A percentile compares a stretch with the other conserved stretches of the same genome.
These are phyloP conservation scores for Sungouiella blattae DNA, from an alignment of 805 yeast species.

Conservation along the genomic window DNA sequence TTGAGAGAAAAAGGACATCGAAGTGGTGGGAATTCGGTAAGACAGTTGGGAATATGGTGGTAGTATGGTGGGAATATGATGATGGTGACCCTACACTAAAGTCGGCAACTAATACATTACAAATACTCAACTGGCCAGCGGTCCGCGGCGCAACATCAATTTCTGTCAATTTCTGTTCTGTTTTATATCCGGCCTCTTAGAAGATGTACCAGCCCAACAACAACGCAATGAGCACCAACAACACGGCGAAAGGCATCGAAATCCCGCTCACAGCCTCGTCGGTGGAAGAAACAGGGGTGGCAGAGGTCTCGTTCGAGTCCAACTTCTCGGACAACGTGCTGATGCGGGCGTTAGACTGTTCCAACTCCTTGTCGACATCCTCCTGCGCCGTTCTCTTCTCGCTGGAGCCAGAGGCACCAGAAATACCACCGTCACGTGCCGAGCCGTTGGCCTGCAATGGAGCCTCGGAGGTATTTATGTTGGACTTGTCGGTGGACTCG, in stretches of 20 bases:
- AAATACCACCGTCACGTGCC: conserved; percentile 5
- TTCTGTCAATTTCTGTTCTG: not conserved
- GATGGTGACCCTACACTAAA: not conserved
- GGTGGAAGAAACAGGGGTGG: conserved; percentile 4
- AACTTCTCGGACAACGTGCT: conserved; percentile 42
- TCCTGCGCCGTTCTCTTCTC: conserved; percentile 6
- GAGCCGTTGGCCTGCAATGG: conserved; percentile 4
- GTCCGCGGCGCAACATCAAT: not conserved
- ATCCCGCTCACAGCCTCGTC: conserved; percentile 44
- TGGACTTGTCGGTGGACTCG: too few species aligned
- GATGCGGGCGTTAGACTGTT: conserved; percentile 40
- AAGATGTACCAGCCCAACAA: conserved; percentile 71
- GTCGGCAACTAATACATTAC: not conserved
- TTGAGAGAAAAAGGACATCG: too few species aligned
- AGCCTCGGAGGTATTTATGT: conserved; percentile 1
- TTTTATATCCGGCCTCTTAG: conserved; percentile 33
- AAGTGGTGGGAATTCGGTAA: too few species aligned
- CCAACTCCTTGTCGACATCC: conserved; percentile 30
- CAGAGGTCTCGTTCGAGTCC: conserved; percentile 32
- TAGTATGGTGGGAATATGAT: too few species aligned
- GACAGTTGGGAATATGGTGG: too few species aligned
- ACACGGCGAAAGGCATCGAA: conserved; percentile 51
- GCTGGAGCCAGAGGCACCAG: conserved; percentile 5
- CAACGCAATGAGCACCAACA: conserved; percentile 48
- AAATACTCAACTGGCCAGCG: not conserved